Percentiles rank a stretch among this genome's conserved stretches.
Conservation (phyloP, 441 rosid species). For the Brassica balearica region DNA sequence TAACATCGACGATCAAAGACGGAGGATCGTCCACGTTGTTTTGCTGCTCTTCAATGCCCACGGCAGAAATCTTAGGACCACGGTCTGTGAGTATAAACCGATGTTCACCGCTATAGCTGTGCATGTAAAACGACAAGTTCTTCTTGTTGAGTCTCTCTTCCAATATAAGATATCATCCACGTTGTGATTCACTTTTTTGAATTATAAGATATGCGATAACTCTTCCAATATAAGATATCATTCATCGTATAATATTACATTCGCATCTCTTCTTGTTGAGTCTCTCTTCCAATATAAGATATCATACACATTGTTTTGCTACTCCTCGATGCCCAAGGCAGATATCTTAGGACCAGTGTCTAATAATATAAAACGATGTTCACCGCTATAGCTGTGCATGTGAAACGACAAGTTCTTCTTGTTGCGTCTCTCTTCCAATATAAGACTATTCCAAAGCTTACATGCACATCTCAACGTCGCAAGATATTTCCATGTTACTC, state of each 20-base stretch:
- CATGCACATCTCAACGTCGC: neutral
- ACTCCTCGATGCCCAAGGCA: neutral
- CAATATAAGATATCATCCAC: neutral
- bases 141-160: neutral
- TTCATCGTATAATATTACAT: too few species aligned
- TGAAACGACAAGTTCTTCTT: conserved; percentile 2
- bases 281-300: too few species aligned
- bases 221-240: too few species aligned
- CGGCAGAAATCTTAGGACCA: neutral
- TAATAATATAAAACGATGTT: neutral
- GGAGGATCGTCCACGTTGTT: neutral
- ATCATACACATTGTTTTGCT: too few species aligned
- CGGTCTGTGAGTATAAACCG: neutral
- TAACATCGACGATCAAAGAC: neutral
- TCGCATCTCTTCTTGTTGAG: too few species aligned
- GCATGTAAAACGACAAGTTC: conserved; percentile 5
- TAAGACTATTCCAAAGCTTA: conserved; percentile 5
- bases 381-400: neutral
- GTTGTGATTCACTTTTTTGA: too few species aligned
- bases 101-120: neutral
- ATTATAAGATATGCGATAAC: too few species aligned
- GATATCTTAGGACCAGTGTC: neutral
- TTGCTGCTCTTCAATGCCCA: neutral
- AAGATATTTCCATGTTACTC: neutral
- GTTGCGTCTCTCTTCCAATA: neutral